Conservation (phyloP, 225 moss, liverwort and hornwort genomes). For the Ulota crispa region DNA sequence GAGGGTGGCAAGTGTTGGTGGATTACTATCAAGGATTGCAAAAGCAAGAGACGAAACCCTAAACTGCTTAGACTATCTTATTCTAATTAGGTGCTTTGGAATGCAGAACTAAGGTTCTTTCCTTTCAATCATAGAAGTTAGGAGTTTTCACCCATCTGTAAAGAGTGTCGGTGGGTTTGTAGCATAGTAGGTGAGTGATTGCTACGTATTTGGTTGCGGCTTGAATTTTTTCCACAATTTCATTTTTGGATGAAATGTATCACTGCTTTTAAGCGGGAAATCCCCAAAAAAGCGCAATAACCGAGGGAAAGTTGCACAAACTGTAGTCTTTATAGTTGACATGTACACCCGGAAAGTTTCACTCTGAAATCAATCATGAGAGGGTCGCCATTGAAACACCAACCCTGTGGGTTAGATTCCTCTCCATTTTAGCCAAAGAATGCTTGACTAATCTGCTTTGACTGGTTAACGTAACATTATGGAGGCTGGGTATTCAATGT, state of each 20-base stretch:
- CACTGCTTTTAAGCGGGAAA: conserved; percentile 7
- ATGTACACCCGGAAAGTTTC: background rate
- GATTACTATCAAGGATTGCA: conserved; percentile 82
- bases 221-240: conserved; percentile 14
- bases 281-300: background rate
- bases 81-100: background rate
- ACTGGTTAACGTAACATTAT: background rate
- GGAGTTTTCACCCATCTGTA: background rate
- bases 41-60: conserved; percentile 23
- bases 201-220: conserved; percentile 8
- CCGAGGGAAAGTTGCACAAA: conserved; percentile 19
- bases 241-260: conserved; percentile 27
- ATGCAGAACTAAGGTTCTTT: background rate
- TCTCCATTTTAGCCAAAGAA: background rate
- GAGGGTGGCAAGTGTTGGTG: conserved; percentile 93
- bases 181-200: conserved; percentile 20
- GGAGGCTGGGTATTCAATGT: background rate
- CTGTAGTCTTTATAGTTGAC: conserved; percentile 3
- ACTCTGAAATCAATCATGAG: background rate
- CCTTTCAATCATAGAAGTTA: background rate
- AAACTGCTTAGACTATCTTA: background rate
- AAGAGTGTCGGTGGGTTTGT: conserved; percentile 10
- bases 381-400: background rate
- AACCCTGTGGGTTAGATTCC: background rate
- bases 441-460: background rate